These are phyloP conservation scores for Linnemannia elongata DNA, from an alignment of 192 early-diverging fungal genomes.

Conservation along the genomic window DNA sequence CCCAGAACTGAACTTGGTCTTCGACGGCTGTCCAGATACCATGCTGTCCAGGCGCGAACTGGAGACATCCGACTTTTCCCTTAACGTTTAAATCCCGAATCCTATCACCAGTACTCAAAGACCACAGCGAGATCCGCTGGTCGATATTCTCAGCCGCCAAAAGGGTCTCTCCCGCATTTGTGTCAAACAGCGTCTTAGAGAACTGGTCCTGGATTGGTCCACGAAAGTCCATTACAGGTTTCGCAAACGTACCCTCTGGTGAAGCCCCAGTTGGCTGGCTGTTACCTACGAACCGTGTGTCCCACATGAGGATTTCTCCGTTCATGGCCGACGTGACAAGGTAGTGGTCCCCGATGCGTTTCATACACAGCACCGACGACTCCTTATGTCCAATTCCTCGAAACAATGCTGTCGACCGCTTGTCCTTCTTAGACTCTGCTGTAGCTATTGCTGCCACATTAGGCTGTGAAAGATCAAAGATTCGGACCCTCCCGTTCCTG, in stretches of 20 bases:
- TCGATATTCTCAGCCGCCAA: conserved; percentile 32
- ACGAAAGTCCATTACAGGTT: conserved; percentile 31
- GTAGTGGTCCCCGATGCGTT: conserved; percentile 27
- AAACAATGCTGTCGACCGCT: not conserved
- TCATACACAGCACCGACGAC: conserved; percentile 33
- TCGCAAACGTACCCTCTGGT: not conserved
- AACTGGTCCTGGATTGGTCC: conserved; percentile 16
- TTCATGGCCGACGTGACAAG: conserved; percentile 52
- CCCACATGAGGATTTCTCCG: conserved; percentile 49
- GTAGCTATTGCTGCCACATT: not conserved
- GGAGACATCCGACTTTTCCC: conserved; percentile 10
- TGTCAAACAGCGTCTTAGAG: conserved; percentile 26
- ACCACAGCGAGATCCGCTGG: conserved; percentile 36
- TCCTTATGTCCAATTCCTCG: conserved; percentile 44
- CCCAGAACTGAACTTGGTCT: conserved; percentile 39
- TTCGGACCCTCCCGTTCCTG: conserved; percentile 36
- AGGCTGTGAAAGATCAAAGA: conserved; percentile 39
- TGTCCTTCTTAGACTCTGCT: conserved; percentile 7
- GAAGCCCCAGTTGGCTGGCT: not conserved
- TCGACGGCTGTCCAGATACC: conserved; percentile 26
- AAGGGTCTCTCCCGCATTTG: conserved; percentile 29
- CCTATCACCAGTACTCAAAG: conserved; percentile 31
- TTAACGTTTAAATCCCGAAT: conserved; percentile 24
- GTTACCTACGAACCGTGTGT: conserved; percentile 36
- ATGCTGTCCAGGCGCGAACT: conserved; percentile 17